Evolutionary conservation across 805 yeast genomes (phyloP).

Genomic region (Ogataea philodendri): DNA sequence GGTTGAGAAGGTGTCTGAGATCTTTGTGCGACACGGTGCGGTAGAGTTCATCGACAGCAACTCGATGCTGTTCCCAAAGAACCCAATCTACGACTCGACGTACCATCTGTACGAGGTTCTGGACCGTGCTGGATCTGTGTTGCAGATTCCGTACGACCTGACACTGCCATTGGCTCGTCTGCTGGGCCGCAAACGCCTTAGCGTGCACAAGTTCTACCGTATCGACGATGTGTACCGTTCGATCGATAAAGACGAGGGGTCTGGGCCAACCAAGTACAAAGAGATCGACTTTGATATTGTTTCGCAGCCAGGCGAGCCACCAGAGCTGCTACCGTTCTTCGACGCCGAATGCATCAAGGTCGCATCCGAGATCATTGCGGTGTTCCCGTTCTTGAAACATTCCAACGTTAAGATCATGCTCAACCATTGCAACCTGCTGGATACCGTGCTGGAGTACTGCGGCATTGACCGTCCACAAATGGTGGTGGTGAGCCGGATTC

Average conservation of each 20-base stretch:
- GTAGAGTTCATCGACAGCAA: conserved; percentile 60
- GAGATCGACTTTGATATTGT: conserved; percentile 88
- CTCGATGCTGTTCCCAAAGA: conserved; percentile 75
- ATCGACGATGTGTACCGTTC: conserved; percentile 83
- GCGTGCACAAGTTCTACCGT: conserved; percentile 62
- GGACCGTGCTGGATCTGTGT: conserved; percentile 82
- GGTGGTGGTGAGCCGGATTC: conserved; percentile 60
- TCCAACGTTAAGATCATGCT: conserved; percentile 58
- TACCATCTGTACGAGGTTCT: conserved; percentile 75
- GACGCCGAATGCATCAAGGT: conserved; percentile 91
- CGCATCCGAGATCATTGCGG: conserved; percentile 65
- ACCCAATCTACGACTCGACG: conserved; percentile 62
- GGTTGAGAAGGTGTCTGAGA: conserved; percentile 53
- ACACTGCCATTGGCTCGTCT: conserved; percentile 87
- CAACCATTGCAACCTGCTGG: conserved; percentile 79
- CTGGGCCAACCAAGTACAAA: conserved; percentile 73
- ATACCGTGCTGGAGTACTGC: conserved; percentile 76
- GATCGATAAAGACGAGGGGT: conserved; percentile 50
- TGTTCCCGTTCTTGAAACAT: conserved; percentile 65
- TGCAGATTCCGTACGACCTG: conserved; percentile 86
- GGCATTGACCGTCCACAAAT: conserved; percentile 75
- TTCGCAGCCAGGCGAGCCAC: conserved; percentile 35
- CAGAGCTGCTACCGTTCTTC: conserved; percentile 44
- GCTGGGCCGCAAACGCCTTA: conserved; percentile 59
- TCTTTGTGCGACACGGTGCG: conserved; percentile 85